Base-by-base conservation (phyloP, 768 basidiomycete species). In the Dentipellis sp. region DNA sequence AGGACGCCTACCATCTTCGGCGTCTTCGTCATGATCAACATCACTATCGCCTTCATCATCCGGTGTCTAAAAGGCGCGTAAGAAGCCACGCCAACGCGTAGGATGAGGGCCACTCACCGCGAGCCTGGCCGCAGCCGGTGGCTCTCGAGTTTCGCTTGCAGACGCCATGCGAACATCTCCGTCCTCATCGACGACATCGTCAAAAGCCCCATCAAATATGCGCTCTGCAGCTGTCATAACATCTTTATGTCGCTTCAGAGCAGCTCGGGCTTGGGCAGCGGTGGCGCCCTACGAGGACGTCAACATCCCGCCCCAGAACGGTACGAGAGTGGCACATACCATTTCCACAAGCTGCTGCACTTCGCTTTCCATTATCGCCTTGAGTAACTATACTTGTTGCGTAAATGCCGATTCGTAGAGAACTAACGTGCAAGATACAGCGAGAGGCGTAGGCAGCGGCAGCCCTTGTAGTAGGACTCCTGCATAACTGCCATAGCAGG, bases 161-260 rank as follows among this genome's bases (percentile, higher is more conserved):
- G 58, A 64, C 39, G 46, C 42, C 50, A 66, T 64, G 16, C 59
- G 55, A 35, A 64, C 59, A 35, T 66, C 64, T 4, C 65, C 73
- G 62, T 83, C 80, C 1, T 74, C 82, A 51, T 82, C 80, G 17
- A 73, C 70, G n/a, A 91, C 72, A 65, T 86, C 72, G 63, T 90
- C 87, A 64, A 90, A 93, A 60, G 86, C 82, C 11, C 94, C 94
- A 59, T 88, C 85, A 58, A 91, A 88, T 58, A 91, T 82, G 48
- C 78, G 78, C 68, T 92, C 92, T 2, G 93, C 92, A 12, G 94
- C 94, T 65, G 89, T 78, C 88, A 91, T 91, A 37, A 94, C 91
- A 76, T 97, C 93, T 59, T 83, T 88, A 67, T 88, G 80, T 64
- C 84, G 82, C 59, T 76, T 79, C 65, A 97, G 71, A 16, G 94